A percentile compares a stretch with the other conserved stretches of the same genome.
Conservation (phyloP, 495 filamentous ascomycete genomes). For the Penicillium cinerascens region DNA sequence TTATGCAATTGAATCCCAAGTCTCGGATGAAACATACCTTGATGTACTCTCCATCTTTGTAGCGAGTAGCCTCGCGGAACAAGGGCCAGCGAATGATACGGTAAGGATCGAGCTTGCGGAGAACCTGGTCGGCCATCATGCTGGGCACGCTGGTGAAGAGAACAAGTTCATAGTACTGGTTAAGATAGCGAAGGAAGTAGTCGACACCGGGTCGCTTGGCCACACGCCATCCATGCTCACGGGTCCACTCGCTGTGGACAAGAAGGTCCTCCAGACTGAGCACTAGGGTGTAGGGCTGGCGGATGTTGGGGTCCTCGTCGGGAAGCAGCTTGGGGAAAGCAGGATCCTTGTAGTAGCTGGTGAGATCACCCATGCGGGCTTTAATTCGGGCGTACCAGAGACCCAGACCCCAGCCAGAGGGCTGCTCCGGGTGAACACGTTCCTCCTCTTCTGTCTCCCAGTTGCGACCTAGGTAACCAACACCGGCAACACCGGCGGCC, state of each 20-base stretch:
- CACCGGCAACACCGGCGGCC: conserved; percentile 47
- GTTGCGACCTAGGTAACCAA: conserved; percentile 74
- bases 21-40: conserved; percentile 59
- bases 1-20: background rate
- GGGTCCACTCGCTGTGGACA: conserved; percentile 88
- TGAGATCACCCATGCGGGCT: conserved; percentile 66
- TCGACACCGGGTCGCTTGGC: conserved; percentile 94
- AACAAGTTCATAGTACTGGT: conserved; percentile 96
- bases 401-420: conserved; percentile 67
- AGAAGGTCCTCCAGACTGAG: conserved; percentile 91
- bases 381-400: conserved; percentile 75
- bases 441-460: conserved; percentile 76
- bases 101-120: conserved; percentile 93
- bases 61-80: conserved; percentile 90
- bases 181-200: conserved; percentile 94
- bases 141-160: conserved; percentile 86
- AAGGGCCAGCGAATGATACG: conserved; percentile 93
- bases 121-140: conserved; percentile 77
- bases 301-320: conserved; percentile 75
- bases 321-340: conserved; percentile 92
- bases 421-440: conserved; percentile 60
- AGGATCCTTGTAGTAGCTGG: conserved; percentile 93
- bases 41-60: conserved; percentile 91
- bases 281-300: conserved; percentile 88
- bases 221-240: conserved; percentile 91